Evolutionary conservation across 106 monocot species (phyloP).

Genomic region (Alisma plantagoaquatica): DNA sequence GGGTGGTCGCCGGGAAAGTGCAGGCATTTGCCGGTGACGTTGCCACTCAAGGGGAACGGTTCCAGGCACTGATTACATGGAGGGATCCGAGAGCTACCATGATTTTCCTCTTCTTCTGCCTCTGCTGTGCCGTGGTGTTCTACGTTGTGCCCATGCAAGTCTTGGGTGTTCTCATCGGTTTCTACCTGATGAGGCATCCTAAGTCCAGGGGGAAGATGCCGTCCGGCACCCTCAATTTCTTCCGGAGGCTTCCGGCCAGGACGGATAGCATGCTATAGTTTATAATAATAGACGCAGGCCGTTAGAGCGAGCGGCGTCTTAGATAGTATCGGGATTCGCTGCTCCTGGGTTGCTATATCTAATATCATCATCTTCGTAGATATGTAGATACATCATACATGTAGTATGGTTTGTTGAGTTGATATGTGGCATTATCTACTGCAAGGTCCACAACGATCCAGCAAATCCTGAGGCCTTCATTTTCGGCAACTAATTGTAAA

Average conservation of each 20-base stretch:
- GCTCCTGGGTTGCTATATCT: too few species aligned
- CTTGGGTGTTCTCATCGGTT: not conserved
- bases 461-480: too few species aligned
- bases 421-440: too few species aligned
- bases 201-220: slow-evolving; percentile 10
- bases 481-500: too few species aligned
- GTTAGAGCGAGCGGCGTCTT: too few species aligned
- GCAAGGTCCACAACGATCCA: too few species aligned
- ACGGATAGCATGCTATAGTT: slow-evolving; percentile 20
- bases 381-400: too few species aligned
- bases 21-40: slow-evolving; percentile 12
- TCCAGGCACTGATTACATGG: slow-evolving; percentile 14
- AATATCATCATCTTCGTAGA: too few species aligned
- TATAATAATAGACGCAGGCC: too few species aligned
- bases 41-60: slow-evolving; percentile 15
- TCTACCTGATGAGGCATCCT: slow-evolving; percentile 11
- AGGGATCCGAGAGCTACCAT: slow-evolving; percentile 14
- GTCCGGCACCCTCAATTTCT: slow-evolving; percentile 7
- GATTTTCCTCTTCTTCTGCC: slow-evolving; percentile 10
- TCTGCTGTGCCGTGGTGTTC: slow-evolving; percentile 1
- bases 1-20: slow-evolving; percentile 9
- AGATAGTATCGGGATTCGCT: too few species aligned
- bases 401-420: too few species aligned
- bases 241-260: slow-evolving; percentile 12
- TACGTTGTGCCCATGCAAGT: slow-evolving; percentile 11